Conservation (phyloP, 2,329 filamentous ascomycete species). For the Calonectria leucothoes region DNA sequence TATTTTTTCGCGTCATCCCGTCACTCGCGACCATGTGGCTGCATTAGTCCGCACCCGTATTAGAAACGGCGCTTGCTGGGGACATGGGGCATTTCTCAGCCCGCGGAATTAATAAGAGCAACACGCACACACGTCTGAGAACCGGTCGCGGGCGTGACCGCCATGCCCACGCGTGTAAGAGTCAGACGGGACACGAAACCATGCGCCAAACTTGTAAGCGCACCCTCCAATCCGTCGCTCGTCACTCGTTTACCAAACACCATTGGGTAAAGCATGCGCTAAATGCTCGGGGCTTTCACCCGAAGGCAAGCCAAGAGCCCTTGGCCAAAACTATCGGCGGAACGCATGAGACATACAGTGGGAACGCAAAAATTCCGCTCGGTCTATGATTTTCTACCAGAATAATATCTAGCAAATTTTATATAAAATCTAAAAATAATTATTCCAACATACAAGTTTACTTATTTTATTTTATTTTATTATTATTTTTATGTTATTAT, state of each 20-base stretch:
- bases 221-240: background rate
- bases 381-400: no score
- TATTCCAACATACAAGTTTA: no score
- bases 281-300: background rate
- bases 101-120: background rate
- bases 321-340: background rate
- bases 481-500: no score
- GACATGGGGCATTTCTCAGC: background rate
- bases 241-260: background rate
- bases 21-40: background rate
- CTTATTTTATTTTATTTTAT: no score
- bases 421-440: no score
- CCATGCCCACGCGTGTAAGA: background rate
- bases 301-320: background rate
- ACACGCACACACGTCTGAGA: background rate
- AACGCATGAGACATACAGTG: background rate
- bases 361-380: no score
- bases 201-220: background rate
- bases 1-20: conserved; percentile 2
- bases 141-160: background rate
- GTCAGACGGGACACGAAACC: background rate
- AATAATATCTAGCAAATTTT: no score
- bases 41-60: background rate
- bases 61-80: background rate
- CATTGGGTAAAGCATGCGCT: background rate